Evolutionary conservation across 768 basidiomycete genomes (phyloP).

Genomic region (Melanogaster broomeanus): DNA sequence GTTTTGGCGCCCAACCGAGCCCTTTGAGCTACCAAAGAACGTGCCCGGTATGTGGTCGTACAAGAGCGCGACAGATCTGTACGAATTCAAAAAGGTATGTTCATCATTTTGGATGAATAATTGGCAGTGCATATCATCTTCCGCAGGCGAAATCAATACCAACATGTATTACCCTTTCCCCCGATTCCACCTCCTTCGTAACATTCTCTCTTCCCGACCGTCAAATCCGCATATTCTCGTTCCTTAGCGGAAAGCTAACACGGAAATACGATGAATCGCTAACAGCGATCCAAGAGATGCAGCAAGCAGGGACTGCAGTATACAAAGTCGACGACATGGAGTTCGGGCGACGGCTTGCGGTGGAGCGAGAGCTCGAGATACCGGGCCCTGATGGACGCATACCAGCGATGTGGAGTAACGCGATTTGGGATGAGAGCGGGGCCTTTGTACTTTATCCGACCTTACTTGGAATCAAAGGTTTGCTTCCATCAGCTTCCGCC

Average conservation of each 20-base stretch:
- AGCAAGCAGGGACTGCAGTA: constrained; percentile 93
- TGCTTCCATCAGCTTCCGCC: constrained; percentile 12
- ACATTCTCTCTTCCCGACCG: constrained; percentile 94
- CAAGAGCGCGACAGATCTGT: constrained; percentile 91
- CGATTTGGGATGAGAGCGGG: constrained; percentile 98
- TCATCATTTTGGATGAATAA: not conserved
- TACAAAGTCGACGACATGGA: constrained; percentile 98
- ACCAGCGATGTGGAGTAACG: constrained; percentile 82
- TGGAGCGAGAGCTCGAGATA: constrained; percentile 88
- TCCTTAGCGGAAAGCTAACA: constrained; percentile 84
- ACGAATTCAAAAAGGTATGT: constrained; percentile 95
- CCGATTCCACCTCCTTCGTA: constrained; percentile 85
- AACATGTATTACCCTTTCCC: constrained; percentile 89
- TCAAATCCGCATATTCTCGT: constrained; percentile 91
- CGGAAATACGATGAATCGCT: constrained; percentile 96
- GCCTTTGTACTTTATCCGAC: constrained; percentile 94
- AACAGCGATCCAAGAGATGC: constrained; percentile 95
- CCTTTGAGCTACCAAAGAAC: constrained; percentile 81
- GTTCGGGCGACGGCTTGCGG: constrained; percentile 93
- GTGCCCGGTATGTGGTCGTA: constrained; percentile 83
- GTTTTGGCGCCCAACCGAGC: constrained; percentile 92
- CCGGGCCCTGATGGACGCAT: constrained; percentile 71
- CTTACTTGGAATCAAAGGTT: constrained; percentile 93
- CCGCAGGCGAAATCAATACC: constrained; percentile 85
- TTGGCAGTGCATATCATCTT: constrained; percentile 1